These are phyloP conservation scores for Coccinonectria pachysandricola DNA, from an alignment of 2,329 filamentous ascomycete species.

Conservation along the genomic window DNA sequence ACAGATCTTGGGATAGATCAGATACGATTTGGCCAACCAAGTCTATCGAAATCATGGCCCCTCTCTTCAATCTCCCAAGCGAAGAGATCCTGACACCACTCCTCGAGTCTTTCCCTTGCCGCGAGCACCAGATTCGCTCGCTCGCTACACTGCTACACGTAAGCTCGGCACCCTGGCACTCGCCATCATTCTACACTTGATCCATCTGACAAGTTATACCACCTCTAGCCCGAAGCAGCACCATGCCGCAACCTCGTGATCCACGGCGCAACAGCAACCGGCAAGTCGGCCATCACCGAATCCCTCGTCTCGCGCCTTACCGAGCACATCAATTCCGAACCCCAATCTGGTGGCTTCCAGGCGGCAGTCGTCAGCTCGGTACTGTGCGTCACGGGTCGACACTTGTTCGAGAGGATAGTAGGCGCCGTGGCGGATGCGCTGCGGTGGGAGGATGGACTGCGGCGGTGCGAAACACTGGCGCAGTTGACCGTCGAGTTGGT, in stretches of 20 bases:
- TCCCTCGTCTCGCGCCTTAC: constrained; percentile 28
- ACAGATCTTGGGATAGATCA: too few relatives aligned
- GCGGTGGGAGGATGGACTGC: constrained; percentile 36
- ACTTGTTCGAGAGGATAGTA: constrained; percentile 64
- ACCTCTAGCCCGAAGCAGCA: constrained; percentile 48
- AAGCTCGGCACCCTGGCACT: constrained; percentile 13
- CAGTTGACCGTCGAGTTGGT: constrained; percentile 64
- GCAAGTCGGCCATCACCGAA: constrained; percentile 65
- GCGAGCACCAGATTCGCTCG: constrained; percentile 48
- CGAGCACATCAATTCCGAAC: constrained; percentile 7
- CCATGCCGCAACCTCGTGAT: constrained; percentile 66
- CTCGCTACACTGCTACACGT: constrained; percentile 45
- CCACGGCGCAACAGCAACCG: constrained; percentile 78
- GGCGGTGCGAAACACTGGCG: constrained; percentile 70
- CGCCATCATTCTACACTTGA: neutral
- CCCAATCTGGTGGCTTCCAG: constrained; percentile 27
- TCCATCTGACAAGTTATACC: constrained; percentile 1
- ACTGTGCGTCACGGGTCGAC: constrained; percentile 69
- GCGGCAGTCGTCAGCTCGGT: constrained; percentile 57
- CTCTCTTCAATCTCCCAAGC: constrained; percentile 41
- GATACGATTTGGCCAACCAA: too few relatives aligned
- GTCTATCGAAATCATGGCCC: too few relatives aligned
- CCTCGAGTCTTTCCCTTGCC: constrained; percentile 41
- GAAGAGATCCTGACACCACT: constrained; percentile 38
- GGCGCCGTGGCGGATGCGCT: constrained; percentile 47